Base-by-base conservation (phyloP, 805 yeast species). In the Candida rishiriensis region DNA sequence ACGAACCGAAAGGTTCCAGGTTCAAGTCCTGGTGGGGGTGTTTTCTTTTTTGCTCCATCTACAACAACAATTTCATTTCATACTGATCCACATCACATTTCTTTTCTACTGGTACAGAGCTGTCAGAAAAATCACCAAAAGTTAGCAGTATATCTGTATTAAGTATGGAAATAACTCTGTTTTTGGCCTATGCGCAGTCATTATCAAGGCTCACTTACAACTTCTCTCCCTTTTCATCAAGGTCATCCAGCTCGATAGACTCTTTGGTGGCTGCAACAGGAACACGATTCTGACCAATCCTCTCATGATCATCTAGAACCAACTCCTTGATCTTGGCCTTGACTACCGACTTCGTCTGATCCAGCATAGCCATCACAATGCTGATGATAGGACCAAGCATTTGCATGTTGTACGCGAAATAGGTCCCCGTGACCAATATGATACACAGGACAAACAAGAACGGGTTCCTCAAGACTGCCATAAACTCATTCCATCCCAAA, bases 401-500 rank as follows among this genome's bases (percentile, higher is more conserved):
- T 51, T 84, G 84, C 60, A 85, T 71, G 44, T 73, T 75, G 59
- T 86, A 83, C 47, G 88, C 73, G 40, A 85, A 75, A 59, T 84
- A 88, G 1, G 75, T 59, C 1, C 78, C 84, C 0, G 85, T 87
- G 1, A 76, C 76, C 1, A 73, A 37, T 10, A 88, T 40, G 36
- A 90, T 60, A 1, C 77, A 55, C 39, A 89, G 61, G 6, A 85
- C 71, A 51, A 90, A 80, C 53, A 85, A 76, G n/a, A 91, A 56
- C 41, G 99, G 97, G 60, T 87, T 90, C 50, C 95, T 76, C 36
- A 93, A 59, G 14, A 93, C 78, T 10, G 93, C 84, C 85, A 89
- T 77, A 53, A 93, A 83, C 70, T 93, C 97, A 63, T 90, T 90
- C 97, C 97, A 93, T 10, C 99, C 99, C 17, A 93, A 70, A 3